Conservation (phyloP, 371 early-diverging fungal species). For the Dentiscutata heterogama region DNA sequence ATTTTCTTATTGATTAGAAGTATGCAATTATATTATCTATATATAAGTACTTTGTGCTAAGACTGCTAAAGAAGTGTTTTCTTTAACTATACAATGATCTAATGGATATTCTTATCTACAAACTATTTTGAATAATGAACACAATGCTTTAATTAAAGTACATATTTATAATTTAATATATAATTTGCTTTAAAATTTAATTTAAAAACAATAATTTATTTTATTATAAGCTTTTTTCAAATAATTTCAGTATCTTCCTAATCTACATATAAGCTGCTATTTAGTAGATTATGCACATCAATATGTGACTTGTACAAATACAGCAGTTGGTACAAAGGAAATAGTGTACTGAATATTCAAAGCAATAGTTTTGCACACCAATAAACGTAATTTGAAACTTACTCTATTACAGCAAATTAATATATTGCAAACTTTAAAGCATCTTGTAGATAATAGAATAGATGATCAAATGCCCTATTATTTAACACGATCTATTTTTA, state of each 20-base stretch:
- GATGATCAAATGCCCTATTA: too few relatives aligned
- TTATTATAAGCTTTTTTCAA: background rate
- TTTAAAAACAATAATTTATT: background rate
- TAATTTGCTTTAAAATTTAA: background rate
- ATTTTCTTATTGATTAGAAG: background rate
- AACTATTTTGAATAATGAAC: background rate
- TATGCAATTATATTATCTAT: background rate
- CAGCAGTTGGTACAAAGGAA: slow-evolving; percentile 16
- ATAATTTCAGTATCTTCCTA: background rate
- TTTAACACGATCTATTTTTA: too few relatives aligned
- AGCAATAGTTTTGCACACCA: background rate
- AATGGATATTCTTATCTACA: background rate
- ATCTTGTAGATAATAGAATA: too few relatives aligned
- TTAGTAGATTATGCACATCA: background rate
- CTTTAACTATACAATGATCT: background rate
- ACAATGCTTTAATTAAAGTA: background rate
- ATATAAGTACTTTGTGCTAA: background rate
- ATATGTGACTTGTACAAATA: background rate
- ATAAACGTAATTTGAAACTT: background rate
- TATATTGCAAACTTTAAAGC: background rate
- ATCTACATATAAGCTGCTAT: background rate
- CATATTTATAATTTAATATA: background rate
- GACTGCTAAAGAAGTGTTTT: background rate
- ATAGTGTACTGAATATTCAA: slow-evolving; percentile 5
- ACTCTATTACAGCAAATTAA: background rate